Percentiles rank a stretch among this genome's conserved stretches.
Evolutionary conservation across 805 yeast species (phyloP).

Genomic region (Wickerhamomyces ciferrii): DNA sequence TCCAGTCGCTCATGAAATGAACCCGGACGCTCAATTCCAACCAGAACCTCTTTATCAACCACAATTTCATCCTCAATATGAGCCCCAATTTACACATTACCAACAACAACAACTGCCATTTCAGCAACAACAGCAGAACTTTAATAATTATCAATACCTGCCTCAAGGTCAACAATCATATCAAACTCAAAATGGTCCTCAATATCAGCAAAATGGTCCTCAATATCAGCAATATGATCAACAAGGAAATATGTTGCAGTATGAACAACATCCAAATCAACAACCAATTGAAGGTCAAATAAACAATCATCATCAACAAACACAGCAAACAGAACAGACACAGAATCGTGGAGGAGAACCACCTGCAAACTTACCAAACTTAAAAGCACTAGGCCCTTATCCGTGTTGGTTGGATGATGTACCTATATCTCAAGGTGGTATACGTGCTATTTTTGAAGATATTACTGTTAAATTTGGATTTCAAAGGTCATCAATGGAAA

Average conservation of each 20-base stretch:
- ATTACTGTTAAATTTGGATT: slow-evolving; percentile 72
- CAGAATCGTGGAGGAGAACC: neutral
- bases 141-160: neutral
- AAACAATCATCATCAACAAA: too few species aligned
- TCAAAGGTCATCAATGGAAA: slow-evolving; percentile 70
- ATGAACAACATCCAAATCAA: too few species aligned
- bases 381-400: slow-evolving; percentile 4
- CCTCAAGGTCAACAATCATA: neutral
- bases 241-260: too few species aligned
- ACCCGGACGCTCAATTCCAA: neutral
- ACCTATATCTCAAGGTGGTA: slow-evolving; percentile 66
- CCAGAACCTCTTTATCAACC: neutral
- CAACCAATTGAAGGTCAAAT: too few species aligned
- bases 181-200: too few species aligned
- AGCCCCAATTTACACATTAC: neutral
- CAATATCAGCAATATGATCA: too few species aligned
- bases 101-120: neutral
- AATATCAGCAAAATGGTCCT: too few species aligned
- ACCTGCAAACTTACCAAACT: neutral
- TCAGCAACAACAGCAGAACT: neutral
- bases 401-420: slow-evolving; percentile 40
- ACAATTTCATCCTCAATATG: neutral
- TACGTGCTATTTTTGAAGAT: slow-evolving; percentile 53
- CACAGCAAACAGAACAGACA: too few species aligned
- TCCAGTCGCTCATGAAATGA: neutral